Base-by-base conservation (phyloP, 2,329 filamentous ascomycete genomes). In the Zymoseptoria tritici region DNA sequence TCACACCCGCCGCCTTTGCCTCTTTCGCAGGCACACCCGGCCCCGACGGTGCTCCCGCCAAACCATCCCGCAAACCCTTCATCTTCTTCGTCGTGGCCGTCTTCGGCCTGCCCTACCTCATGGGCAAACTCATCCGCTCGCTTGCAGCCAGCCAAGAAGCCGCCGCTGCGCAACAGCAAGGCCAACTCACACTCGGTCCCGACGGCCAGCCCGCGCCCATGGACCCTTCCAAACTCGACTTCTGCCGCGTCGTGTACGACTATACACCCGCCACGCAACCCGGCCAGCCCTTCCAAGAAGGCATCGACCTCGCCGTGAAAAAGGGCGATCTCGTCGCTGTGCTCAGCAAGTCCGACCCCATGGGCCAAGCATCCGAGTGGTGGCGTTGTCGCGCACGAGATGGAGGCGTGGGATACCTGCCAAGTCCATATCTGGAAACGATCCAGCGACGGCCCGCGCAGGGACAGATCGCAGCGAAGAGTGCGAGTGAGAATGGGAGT, bases 321-420 rank as follows among this genome's bases (percentile, higher is more conserved):
- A 97, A 96, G 79, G 93, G 93, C 61, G 94, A 99, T 68, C 85
- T 97, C 57, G 92, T 99, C 16, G 94, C 94, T 24, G 91, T 99
- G 0, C 82, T 99, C 57, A 88, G 87, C 78, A 97, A 97, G 78
- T 89, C 85, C 19, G 94, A 99, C 70, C 94, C 94, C 0, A 84
- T 93, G 71, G 94, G 94, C 51, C 91, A 94, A 68, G 85, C 91
- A 4, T 94, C 89, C 56, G 93, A 99, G 72, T 99, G 94, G 94
- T 99, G 94, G 94, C 86, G 88, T 66, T 99, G 95, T 76, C 84
- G 94, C 58, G 89, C 93, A 13, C 83, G 94, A 62, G 91, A 97
- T 72, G 92, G 91, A 52, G 83, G 91, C 24, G 87, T 96, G 68
- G 94, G 94, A 7, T 99, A 97, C 72, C 81, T 99, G 5, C 94